Percentiles rank a stretch among this genome's conserved stretches.
Evolutionary conservation across 75 land plant genomes (phyloP).

Genomic region (Pinus taeda): DNA sequence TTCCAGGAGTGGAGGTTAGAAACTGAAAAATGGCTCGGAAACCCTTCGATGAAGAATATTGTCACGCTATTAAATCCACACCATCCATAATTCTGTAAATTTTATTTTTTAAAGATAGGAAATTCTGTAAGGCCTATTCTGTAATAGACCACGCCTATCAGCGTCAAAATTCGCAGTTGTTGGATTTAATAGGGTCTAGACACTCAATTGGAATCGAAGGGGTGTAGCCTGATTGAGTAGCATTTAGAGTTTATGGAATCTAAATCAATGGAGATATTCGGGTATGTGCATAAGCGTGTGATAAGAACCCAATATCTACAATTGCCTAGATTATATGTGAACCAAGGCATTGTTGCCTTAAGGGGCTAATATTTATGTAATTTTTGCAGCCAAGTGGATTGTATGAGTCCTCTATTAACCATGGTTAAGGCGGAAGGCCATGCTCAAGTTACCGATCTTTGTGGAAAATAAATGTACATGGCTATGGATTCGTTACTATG

Average conservation of each 20-base stretch:
- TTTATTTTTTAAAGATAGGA: no score
- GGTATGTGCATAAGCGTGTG: not conserved
- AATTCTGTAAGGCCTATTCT: no score
- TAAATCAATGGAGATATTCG: not conserved
- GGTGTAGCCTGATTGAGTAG: not conserved
- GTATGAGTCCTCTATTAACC: not conserved
- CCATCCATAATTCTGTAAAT: no score
- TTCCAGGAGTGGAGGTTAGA: no score
- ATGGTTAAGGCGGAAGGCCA: not conserved
- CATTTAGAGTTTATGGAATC: not conserved
- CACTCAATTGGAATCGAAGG: not conserved
- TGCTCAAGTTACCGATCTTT: not conserved
- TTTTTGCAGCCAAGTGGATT: not conserved
- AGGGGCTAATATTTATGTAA: not conserved
- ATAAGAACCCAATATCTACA: not conserved
- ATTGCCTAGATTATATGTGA: not conserved
- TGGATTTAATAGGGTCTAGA: not conserved
- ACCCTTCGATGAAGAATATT: no score
- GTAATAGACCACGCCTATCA: no score
- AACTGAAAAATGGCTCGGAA: no score
- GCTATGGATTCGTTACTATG: not conserved
- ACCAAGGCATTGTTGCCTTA: not conserved
- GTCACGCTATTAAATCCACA: no score
- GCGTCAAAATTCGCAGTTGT: no score
- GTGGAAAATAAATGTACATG: not conserved